A percentile compares a stretch with the other conserved stretches of the same genome.
These are phyloP conservation scores for Malassezia cuniculi DNA, from an alignment of 1,284 basidiomycete species.

Conservation along the genomic window DNA sequence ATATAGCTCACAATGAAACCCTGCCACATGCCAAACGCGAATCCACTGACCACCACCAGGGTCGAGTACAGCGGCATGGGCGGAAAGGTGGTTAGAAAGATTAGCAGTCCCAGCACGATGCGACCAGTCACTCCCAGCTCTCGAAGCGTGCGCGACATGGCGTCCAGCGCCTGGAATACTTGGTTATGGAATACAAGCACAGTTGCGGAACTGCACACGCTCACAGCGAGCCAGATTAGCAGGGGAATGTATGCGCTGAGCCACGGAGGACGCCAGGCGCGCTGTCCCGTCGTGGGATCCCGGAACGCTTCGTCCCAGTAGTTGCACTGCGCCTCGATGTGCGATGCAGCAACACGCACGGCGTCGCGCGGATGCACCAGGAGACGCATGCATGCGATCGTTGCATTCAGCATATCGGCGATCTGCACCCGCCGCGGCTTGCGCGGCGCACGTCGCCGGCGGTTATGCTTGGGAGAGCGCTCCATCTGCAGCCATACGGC, in stretches of 20 bases:
- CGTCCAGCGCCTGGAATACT: conserved; percentile 38
- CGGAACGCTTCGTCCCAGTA: conserved; percentile 36
- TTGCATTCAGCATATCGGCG: background rate
- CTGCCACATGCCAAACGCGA: conserved; percentile 66
- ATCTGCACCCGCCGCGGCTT: background rate
- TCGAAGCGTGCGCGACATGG: conserved; percentile 28
- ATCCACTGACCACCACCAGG: conserved; percentile 70
- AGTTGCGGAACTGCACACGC: conserved; percentile 32
- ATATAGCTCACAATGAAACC: conserved; percentile 69
- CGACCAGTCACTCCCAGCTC: conserved; percentile 26
- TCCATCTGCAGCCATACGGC: conserved; percentile 8
- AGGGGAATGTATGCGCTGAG: conserved; percentile 43
- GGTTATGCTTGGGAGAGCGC: background rate
- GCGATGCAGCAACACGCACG: conserved; percentile 13
- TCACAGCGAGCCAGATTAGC: conserved; percentile 44
- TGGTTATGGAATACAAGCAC: conserved; percentile 43
- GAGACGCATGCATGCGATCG: conserved; percentile 12
- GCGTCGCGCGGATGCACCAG: conserved; percentile 19
- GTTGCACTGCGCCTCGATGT: conserved; percentile 17
- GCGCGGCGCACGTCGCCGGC: background rate
- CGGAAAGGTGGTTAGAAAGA: conserved; percentile 48
- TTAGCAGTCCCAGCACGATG: conserved; percentile 31
- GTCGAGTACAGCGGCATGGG: conserved; percentile 76
- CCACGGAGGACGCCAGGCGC: conserved; percentile 37
- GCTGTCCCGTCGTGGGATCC: conserved; percentile 28